These are phyloP conservation scores for Coleophoma eucalyptorum DNA, from an alignment of 2,329 filamentous ascomycete species.

Conservation along the genomic window DNA sequence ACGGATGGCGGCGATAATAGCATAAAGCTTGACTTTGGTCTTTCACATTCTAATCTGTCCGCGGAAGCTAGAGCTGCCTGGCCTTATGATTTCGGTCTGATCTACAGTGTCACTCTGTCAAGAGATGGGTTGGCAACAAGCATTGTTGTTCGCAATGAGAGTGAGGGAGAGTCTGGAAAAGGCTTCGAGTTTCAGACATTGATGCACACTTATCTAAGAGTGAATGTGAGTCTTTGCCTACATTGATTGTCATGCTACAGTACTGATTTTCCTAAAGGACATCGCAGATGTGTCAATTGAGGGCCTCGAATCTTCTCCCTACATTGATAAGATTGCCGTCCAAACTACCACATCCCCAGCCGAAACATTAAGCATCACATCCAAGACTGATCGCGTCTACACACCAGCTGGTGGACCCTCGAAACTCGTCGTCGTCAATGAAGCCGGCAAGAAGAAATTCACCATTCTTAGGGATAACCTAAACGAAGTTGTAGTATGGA, in stretches of 20 bases:
- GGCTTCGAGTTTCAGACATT: slow-evolving; percentile 89
- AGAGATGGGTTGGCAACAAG: slow-evolving; percentile 73
- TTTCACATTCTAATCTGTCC: slow-evolving; percentile 69
- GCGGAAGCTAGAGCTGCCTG: slow-evolving; percentile 68
- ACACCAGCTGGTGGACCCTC: slow-evolving; percentile 60
- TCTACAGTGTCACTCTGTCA: slow-evolving; percentile 88
- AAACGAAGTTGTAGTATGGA: slow-evolving; percentile 91
- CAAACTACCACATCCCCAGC: slow-evolving; percentile 62
- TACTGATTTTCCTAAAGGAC: slow-evolving; percentile 51
- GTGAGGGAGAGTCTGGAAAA: slow-evolving; percentile 41
- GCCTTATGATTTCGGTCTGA: slow-evolving; percentile 83
- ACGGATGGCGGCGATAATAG: slow-evolving; percentile 51
- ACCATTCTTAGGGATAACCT: slow-evolving; percentile 80
- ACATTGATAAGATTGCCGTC: slow-evolving; percentile 78
- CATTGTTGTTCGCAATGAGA: slow-evolving; percentile 86
- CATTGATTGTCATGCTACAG: neutral
- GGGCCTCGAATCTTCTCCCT: slow-evolving; percentile 73
- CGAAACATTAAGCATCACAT: slow-evolving; percentile 59
- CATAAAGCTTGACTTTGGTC: slow-evolving; percentile 94
- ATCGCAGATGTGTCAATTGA: slow-evolving; percentile 69
- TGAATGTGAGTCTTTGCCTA: slow-evolving; percentile 57
- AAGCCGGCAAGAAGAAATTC: slow-evolving; percentile 62
- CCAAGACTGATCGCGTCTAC: slow-evolving; percentile 89
- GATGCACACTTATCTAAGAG: slow-evolving; percentile 83
- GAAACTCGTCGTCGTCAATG: slow-evolving; percentile 54